Evolutionary conservation across 139 green algal genomes (phyloP), one percentile per base, ranked within the genome.

Genomic region (Choricystis sp.): DNA sequence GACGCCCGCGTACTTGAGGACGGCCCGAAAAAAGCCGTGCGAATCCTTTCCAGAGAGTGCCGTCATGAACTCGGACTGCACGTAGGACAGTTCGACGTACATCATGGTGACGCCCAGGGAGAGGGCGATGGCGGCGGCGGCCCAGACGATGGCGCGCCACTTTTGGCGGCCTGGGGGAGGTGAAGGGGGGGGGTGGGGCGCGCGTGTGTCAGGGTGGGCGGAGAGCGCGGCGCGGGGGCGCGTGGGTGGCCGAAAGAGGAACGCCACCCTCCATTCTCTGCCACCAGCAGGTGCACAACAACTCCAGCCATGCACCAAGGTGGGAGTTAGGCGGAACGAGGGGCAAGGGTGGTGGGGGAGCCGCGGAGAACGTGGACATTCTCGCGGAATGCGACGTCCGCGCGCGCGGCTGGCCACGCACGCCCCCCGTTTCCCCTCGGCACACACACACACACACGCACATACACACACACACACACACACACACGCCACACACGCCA

Each of bases 31-130:
- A 63, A 89, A 93, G 49, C 56, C 77, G 24, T 28, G 69, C 80
- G 67, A 22, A 20, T 89, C 60, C 58, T 88, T 90, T 23, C 82
- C 79, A n/a, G 74, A 67, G 49, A 94, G 74, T 0, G 72, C 71
- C 9, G 79, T 86, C 26, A 74, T 76, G 57, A 94, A 79, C 59
- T 76, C 69, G n/a, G 74, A 72, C 64, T 94, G 86, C 1, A 72
- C 75, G 57, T 84, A 86, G 2, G 66, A 80, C 16, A 82, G 58
- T 19, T 29, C 52, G 26, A 89, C 76, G 26, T 84, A 66, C 40
- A 89, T 49, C 3, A 61, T 24, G 1, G 77, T 85, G 30, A 65
- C 78, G n/a, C 48, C 19, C n/a, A 84, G 24, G 20, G 76, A 81
- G 19, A 85, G 29, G 2, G 31, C 57, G 1, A 76, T 28, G 26